Percentiles rank a stretch among this genome's conserved stretches.
Conservation (phyloP, 768 basidiomycete species). For the Pleurotus platypus region DNA sequence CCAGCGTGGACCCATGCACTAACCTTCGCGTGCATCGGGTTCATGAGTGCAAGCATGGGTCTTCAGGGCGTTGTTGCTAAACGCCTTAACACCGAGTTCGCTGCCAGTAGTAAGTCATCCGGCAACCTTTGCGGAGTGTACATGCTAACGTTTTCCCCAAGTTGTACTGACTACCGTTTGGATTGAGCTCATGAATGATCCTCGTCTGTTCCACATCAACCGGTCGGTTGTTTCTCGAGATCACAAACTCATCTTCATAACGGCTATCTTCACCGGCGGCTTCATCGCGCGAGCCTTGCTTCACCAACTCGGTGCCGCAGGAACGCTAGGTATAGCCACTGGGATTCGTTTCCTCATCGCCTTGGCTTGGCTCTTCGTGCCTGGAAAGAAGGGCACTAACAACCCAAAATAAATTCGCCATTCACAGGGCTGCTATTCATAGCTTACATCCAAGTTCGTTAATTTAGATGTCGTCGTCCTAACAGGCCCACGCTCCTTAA, state of each 20-base stretch:
- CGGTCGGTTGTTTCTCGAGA: slow-evolving; percentile 59
- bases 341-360: slow-evolving; percentile 61
- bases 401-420: too few species aligned
- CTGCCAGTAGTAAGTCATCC: slow-evolving; percentile 59
- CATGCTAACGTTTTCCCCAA: slow-evolving; percentile 18
- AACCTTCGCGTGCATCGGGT: slow-evolving; percentile 70
- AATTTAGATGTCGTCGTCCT: too few species aligned
- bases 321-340: slow-evolving; percentile 62
- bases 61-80: slow-evolving; percentile 89
- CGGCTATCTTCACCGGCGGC: slow-evolving; percentile 72
- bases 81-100: slow-evolving; percentile 73
- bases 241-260: slow-evolving; percentile 64
- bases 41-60: slow-evolving; percentile 80
- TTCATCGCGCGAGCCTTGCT: slow-evolving; percentile 62
- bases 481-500: too few species aligned
- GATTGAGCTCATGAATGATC: slow-evolving; percentile 86
- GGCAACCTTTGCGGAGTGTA: background rate
- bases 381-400: slow-evolving; percentile 26
- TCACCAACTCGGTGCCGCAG: slow-evolving; percentile 55
- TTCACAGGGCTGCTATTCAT: too few species aligned
- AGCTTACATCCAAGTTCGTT: too few species aligned
- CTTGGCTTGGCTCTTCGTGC: slow-evolving; percentile 65
- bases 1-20: slow-evolving; percentile 69
- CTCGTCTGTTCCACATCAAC: slow-evolving; percentile 61
- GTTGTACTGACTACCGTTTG: slow-evolving; percentile 86